phyloP scores from a whole-genome alignment of 2,329 filamentous ascomycete genomes.

The Coniochaeta ligniaria region DNA sequence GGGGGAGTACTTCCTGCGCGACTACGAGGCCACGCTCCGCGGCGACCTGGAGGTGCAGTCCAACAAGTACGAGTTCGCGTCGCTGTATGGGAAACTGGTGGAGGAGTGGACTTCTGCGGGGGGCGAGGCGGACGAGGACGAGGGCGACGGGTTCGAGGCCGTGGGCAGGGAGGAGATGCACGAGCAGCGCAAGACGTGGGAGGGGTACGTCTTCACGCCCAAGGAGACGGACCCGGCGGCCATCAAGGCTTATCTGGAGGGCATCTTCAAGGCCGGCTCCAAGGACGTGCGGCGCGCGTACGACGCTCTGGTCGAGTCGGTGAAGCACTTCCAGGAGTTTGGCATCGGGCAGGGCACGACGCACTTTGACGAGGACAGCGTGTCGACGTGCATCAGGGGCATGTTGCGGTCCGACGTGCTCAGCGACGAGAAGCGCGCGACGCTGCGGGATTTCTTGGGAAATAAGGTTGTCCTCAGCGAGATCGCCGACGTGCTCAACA shows the following conservation, averaged over 20 bases:
- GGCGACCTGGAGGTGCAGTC: conserved; percentile 39
- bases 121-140: conserved; percentile 20
- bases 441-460: conserved; percentile 22
- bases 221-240: conserved; percentile 33
- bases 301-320: conserved; percentile 26
- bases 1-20: conserved; percentile 32
- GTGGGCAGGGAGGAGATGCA: conserved; percentile 47
- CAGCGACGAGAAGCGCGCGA: conserved; percentile 24
- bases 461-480: conserved; percentile 27
- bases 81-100: conserved; percentile 47
- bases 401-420: conserved; percentile 43
- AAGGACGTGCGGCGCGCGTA: conserved; percentile 30
- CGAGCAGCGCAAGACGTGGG: conserved; percentile 45
- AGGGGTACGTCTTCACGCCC: conserved; percentile 45
- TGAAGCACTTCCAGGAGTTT: conserved; percentile 27
- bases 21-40: conserved; percentile 39
- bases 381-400: conserved; percentile 38
- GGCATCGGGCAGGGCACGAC: not conserved
- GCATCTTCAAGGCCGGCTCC: conserved; percentile 34
- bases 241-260: conserved; percentile 41
- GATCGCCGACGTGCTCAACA: conserved; percentile 36
- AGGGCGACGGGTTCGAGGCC: conserved; percentile 31
- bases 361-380: conserved; percentile 27
- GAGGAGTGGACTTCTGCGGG: conserved; percentile 41
- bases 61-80: conserved; percentile 47